phyloP scores from a whole-genome alignment of 805 yeast species.

The Candida odintsovae region DNA sequence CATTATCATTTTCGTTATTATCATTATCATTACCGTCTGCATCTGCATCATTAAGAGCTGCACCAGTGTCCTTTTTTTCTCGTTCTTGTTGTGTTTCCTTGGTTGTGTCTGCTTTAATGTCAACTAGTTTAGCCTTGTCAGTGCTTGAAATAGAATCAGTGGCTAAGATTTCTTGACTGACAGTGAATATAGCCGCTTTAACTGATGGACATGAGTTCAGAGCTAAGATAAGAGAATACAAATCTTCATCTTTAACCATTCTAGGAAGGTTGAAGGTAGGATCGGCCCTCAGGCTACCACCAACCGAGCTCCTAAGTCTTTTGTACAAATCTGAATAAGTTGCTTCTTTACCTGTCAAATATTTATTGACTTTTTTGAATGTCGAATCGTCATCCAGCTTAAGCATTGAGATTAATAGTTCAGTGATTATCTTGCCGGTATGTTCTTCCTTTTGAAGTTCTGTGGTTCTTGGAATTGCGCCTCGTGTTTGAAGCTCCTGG shows the following conservation, averaged over 20 bases:
- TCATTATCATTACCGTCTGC: constrained; percentile 7
- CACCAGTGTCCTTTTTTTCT: neutral
- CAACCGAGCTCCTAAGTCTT: neutral
- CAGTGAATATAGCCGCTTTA: neutral
- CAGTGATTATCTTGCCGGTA: neutral
- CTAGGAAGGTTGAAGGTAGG: neutral
- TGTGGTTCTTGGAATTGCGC: neutral
- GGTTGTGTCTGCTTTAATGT: no score
- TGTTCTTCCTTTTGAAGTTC: neutral
- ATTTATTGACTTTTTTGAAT: neutral
- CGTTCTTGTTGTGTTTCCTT: neutral
- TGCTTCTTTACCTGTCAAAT: neutral
- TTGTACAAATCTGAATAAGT: neutral
- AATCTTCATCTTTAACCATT: neutral
- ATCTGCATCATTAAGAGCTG: constrained; percentile 1
- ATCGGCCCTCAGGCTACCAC: neutral
- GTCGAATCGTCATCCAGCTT: neutral
- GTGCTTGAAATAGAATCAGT: neutral
- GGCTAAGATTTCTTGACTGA: neutral
- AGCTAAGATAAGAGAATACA: neutral
- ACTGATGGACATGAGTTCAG: neutral
- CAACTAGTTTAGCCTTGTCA: neutral
- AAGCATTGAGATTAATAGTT: neutral
- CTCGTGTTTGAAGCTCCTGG: neutral
- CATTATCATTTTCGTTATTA: constrained; percentile 5